Evolutionary conservation across 345 rosid genomes (phyloP).

Genomic region (Litchi chinensis): DNA sequence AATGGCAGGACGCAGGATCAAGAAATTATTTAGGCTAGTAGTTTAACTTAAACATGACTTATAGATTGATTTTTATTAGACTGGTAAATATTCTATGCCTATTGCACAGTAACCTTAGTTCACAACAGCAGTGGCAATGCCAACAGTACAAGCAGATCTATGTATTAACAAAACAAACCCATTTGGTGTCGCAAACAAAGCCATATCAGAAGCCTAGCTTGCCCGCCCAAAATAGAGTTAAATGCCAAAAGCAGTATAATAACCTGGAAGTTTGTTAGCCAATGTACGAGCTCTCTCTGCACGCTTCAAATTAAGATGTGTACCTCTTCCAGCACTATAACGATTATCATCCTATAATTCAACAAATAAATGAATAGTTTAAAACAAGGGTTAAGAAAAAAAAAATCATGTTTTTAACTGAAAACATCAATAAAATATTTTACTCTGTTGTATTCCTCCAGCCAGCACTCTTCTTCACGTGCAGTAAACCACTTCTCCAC

Average conservation of each 20-base stretch:
- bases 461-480: conserved; percentile 80
- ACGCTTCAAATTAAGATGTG: conserved; percentile 68
- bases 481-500: conserved; percentile 76
- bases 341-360: conserved; percentile 66
- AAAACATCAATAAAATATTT: neutral
- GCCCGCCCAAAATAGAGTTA: neutral
- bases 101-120: neutral
- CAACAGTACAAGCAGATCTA: neutral
- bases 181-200: neutral
- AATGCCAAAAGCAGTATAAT: conserved; percentile 13
- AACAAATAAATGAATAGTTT: conserved; percentile 20
- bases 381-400: conserved; percentile 1
- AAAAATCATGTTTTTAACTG: neutral
- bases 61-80: neutral
- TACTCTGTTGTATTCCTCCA: conserved; percentile 77
- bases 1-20: neutral
- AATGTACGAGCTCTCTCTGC: conserved; percentile 73
- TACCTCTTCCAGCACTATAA: conserved; percentile 76
- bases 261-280: conserved; percentile 77
- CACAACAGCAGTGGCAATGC: neutral
- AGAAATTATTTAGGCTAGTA: neutral
- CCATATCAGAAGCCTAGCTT: neutral
- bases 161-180: neutral
- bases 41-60: neutral
- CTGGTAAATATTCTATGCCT: neutral